Conservation (phyloP, 352 stramenopile genomes). For the Phytopythium aichiense region DNA sequence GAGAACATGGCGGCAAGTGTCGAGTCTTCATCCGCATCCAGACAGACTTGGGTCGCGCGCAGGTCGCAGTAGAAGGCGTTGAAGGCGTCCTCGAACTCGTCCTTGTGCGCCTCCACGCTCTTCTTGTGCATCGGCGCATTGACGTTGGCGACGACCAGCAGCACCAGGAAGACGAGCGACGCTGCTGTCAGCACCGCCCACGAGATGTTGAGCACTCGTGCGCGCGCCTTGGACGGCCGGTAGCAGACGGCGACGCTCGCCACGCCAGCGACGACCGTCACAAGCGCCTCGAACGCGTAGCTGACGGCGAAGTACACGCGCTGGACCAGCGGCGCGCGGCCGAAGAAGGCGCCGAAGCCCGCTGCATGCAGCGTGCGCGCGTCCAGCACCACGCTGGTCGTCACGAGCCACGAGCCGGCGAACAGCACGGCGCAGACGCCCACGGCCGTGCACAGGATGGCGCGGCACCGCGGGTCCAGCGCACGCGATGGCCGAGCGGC, state of each 20-base stretch:
- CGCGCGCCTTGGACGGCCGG: not conserved
- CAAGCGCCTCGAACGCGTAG: conserved; percentile 5
- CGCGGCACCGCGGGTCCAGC: conserved; percentile 2
- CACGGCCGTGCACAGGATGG: not conserved
- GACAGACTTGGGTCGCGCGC: conserved; percentile 12
- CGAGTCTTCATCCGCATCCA: conserved; percentile 5
- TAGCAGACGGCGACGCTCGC: conserved; percentile 3
- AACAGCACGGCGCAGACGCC: conserved; percentile 6
- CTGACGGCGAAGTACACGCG: conserved; percentile 3
- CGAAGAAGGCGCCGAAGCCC: conserved; percentile 4
- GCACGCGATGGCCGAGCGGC: not conserved
- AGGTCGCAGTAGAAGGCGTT: conserved; percentile 17
- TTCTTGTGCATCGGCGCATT: conserved; percentile 6
- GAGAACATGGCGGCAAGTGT: conserved; percentile 10
- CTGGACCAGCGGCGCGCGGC: not conserved
- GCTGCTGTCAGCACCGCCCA: conserved; percentile 3
- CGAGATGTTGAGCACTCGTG: not conserved
- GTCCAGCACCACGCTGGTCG: conserved; percentile 2
- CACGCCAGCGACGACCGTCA: not conserved
- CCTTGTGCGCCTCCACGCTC: not conserved
- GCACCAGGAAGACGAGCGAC: conserved; percentile 1
- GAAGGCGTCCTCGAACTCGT: conserved; percentile 9
- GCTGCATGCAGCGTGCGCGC: conserved; percentile 1
- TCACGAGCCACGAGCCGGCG: conserved; percentile 7
- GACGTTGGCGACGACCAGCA: conserved; percentile 11